phyloP scores from a whole-genome alignment of 345 rosid species.

The Eucalyptus victrix region DNA sequence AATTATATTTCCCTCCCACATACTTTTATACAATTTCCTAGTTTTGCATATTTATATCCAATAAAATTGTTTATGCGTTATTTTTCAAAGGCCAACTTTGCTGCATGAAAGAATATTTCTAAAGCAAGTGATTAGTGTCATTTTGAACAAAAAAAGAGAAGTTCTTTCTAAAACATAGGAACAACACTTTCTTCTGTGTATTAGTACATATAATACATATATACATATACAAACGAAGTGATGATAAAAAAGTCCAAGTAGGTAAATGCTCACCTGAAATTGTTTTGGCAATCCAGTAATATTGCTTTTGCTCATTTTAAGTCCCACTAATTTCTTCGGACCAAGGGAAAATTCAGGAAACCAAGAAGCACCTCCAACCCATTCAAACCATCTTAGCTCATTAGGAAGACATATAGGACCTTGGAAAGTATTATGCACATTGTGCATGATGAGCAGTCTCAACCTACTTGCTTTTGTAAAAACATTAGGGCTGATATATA shows the following conservation, averaged over 20 bases:
- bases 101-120: not conserved
- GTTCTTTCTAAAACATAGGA: not conserved
- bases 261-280: not conserved
- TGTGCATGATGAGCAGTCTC: not conserved
- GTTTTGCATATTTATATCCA: too few relatives aligned
- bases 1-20: not conserved
- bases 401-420: too few relatives aligned
- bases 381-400: not conserved
- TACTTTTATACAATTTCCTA: too few relatives aligned
- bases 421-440: not conserved
- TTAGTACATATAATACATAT: not conserved
- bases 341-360: not conserved
- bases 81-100: not conserved
- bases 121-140: not conserved
- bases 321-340: not conserved
- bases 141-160: too few relatives aligned
- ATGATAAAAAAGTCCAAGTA: not conserved
- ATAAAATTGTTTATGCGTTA: fast-evolving
- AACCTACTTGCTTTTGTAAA: not conserved
- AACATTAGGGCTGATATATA: not conserved
- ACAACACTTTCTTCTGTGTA: not conserved
- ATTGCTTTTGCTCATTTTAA: not conserved
- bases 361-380: not conserved
- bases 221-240: not conserved
- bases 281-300: not conserved